Base-by-base conservation (phyloP, 2,329 filamentous ascomycete genomes). In the Colletotrichum sp. region DNA sequence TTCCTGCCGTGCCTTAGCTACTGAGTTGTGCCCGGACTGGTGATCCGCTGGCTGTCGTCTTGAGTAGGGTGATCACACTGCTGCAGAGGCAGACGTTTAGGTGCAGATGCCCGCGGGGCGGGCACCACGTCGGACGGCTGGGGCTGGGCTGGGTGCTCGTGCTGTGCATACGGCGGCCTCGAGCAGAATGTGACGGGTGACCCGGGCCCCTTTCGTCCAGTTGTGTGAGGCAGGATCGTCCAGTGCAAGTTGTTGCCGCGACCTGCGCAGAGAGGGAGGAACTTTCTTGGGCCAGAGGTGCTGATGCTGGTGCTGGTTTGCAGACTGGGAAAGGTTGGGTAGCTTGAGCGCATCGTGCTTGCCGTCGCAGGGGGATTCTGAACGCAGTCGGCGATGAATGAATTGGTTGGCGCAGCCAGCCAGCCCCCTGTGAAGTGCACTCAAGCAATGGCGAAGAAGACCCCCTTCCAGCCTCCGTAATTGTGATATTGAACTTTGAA, bases 261-360 rank as follows among this genome's bases (percentile, higher is more conserved):
- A 2, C 44, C 44, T 22, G 44, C 44, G n/a, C 44, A 3, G 44
- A 52, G 44, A 52, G 6, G 6, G n/a, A 22, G 44, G 44, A 8
- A 13, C 44, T 52, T 4, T 52, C 1, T 22, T 2, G 0, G 44
- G n/a, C 1, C 2, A 1, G 4, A 22, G 1, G n/a, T 52, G 44
- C n/a, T 22, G 44, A n/a, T 52, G 3, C 11, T 52, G 3, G 0
- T 48, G n/a, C 44, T 52, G 44, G n/a, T 8, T 52, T 52, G 44
- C 3, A 22, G 44, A 0, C 3, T 52, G 44, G 12, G n/a, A 2
- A 52, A 1, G 0, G 44, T 52, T 3, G n/a, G 44, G 44, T 5
- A 52, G 44, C 44, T 52, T 52, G 44, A 52, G 44, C 44, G n/a
- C 44, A 52, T 22, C n/a, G 11, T 25, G n/a, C n/a, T 52, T 52